phyloP scores from a whole-genome alignment of 129 eudicot genomes.

The Smallanthus sonchifolius region DNA sequence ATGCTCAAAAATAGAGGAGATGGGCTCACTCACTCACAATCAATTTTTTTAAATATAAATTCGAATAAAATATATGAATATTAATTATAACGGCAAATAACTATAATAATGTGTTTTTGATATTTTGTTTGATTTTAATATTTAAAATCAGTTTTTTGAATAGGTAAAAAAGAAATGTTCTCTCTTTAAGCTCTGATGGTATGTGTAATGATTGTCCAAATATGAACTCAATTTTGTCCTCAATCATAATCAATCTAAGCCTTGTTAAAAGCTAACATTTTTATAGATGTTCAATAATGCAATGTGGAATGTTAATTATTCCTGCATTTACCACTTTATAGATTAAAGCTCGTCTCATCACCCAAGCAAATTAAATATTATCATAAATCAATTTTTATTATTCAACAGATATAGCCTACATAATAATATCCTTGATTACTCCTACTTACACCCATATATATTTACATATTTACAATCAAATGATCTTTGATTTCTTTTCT shows the following conservation, averaged over 20 bases:
- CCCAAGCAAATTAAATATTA: background rate
- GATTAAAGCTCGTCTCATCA: background rate
- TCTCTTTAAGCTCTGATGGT: too few relatives aligned
- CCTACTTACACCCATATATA: background rate
- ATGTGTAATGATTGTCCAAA: background rate
- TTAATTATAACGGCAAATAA: too few relatives aligned
- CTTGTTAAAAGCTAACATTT: background rate
- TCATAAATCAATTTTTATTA: background rate
- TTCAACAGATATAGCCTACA: background rate
- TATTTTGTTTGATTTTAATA: too few relatives aligned
- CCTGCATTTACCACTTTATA: background rate
- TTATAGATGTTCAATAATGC: background rate
- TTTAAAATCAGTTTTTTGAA: too few relatives aligned
- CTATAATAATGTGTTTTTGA: too few relatives aligned
- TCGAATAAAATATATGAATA: too few relatives aligned
- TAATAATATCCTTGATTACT: background rate
- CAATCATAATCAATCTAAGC: background rate
- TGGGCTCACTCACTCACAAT: too few relatives aligned
- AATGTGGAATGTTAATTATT: background rate
- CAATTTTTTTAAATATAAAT: too few relatives aligned
- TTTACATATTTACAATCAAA: constrained; percentile 9
- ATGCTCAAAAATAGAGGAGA: too few relatives aligned
- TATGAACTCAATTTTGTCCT: background rate
- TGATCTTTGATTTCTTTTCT: background rate
- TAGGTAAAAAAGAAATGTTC: too few relatives aligned